Evolutionary conservation across 345 rosid species (phyloP).

Genomic region (Passiflora organensis): DNA sequence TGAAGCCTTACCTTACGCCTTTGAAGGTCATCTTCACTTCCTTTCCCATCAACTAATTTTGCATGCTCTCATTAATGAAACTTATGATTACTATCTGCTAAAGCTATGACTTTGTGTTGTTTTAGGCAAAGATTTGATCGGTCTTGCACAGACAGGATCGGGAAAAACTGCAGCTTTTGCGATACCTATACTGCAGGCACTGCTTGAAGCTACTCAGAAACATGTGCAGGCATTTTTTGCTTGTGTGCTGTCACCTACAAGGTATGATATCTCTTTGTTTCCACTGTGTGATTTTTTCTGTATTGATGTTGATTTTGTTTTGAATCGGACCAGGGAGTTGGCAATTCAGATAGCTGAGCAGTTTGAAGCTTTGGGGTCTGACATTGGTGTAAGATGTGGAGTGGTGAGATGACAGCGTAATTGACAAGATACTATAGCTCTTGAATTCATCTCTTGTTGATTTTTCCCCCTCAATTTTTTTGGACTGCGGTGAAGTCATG

Average conservation of each 20-base stretch:
- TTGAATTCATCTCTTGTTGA: too few species aligned
- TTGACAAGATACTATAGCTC: too few species aligned
- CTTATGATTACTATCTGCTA: too few species aligned
- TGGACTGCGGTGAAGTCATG: too few species aligned
- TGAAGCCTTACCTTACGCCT: constrained; percentile 78
- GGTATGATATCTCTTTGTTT: constrained; percentile 30
- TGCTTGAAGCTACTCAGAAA: constrained; percentile 52
- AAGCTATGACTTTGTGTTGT: too few species aligned
- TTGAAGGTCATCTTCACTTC: constrained; percentile 47
- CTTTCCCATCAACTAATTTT: neutral
- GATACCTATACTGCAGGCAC: constrained; percentile 77
- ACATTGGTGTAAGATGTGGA: constrained; percentile 68
- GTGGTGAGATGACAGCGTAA: neutral
- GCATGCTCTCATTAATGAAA: too few species aligned
- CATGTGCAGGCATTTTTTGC: constrained; percentile 78
- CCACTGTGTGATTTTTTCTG: neutral
- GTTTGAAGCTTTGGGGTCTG: constrained; percentile 84
- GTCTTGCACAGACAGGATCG: constrained; percentile 91
- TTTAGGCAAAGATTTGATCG: constrained; percentile 83
- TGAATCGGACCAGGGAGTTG: constrained; percentile 55
- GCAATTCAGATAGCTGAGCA: constrained; percentile 97
- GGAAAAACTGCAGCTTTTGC: constrained; percentile 98
- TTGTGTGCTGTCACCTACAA: constrained; percentile 86
- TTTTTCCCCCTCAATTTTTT: too few species aligned
- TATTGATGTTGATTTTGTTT: neutral